These are phyloP conservation scores for Saturnispora ahearnii DNA, from an alignment of 805 yeast genomes.

Conservation along the genomic window DNA sequence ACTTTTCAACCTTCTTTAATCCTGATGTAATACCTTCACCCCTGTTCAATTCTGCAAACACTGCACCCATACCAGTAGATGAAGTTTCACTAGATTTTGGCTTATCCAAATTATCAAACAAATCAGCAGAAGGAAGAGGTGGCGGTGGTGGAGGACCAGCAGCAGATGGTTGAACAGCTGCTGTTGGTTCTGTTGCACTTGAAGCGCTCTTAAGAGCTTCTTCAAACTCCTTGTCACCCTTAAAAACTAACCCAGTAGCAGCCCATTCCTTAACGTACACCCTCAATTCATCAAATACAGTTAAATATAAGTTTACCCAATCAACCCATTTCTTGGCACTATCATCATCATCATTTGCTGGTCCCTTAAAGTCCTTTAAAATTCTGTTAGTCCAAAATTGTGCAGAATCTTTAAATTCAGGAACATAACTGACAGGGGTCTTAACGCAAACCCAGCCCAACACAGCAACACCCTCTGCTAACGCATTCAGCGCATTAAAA, in stretches of 20 bases:
- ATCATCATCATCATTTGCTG: slow-evolving; percentile 34
- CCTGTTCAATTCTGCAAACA: slow-evolving; percentile 80
- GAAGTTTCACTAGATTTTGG: slow-evolving; percentile 18
- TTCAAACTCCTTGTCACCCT: slow-evolving; percentile 50
- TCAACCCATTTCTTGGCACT: slow-evolving; percentile 37
- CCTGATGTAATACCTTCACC: slow-evolving; percentile 81
- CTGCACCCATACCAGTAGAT: slow-evolving; percentile 52
- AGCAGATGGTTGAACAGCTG: slow-evolving; percentile 19
- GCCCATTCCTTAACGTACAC: slow-evolving; percentile 69
- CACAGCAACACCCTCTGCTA: slow-evolving; percentile 84
- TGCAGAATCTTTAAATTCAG: slow-evolving; percentile 83
- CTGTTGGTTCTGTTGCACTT: slow-evolving; percentile 5
- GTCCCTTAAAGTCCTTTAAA: slow-evolving; percentile 71
- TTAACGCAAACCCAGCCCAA: slow-evolving; percentile 82
- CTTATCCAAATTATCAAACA: slow-evolving; percentile 37
- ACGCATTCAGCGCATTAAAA: slow-evolving; percentile 66
- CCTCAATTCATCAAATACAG: slow-evolving; percentile 60
- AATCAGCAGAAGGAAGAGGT: slow-evolving; percentile 69
- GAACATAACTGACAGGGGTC: slow-evolving; percentile 66
- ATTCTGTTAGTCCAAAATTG: slow-evolving; percentile 92
- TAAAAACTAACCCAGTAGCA: slow-evolving; percentile 82
- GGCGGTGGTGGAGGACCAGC: slow-evolving; percentile 30
- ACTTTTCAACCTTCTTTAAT: slow-evolving; percentile 83
- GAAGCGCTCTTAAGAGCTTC: slow-evolving; percentile 31
- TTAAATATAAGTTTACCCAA: slow-evolving; percentile 68